These are phyloP conservation scores for Arxiozyma telluris DNA, from an alignment of 1,139 yeast species.

Conservation along the genomic window DNA sequence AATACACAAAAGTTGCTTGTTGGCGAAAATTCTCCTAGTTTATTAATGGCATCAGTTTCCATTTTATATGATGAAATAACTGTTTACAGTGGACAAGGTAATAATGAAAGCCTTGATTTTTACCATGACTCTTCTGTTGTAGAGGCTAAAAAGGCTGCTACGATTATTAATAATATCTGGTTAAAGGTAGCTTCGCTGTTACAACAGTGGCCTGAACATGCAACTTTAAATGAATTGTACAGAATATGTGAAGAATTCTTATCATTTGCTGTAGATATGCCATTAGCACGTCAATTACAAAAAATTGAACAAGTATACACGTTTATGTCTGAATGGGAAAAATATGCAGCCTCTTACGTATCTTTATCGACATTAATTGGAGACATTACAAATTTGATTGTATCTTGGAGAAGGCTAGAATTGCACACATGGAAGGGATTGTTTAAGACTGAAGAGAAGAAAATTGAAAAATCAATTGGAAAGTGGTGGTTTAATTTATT, in stretches of 20 bases:
- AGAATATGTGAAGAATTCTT: constrained; percentile 64
- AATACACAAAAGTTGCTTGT: constrained; percentile 23
- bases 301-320: constrained; percentile 84
- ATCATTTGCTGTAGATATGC: constrained; percentile 51
- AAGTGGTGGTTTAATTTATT: constrained; percentile 89
- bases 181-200: constrained; percentile 42
- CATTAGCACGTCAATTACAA: constrained; percentile 69
- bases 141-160: constrained; percentile 56
- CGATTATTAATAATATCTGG: constrained; percentile 42
- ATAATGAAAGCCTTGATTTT: constrained; percentile 41
- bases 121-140: constrained; percentile 56
- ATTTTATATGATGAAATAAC: constrained; percentile 32
- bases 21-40: constrained; percentile 31
- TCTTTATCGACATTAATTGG: constrained; percentile 51
- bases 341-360: constrained; percentile 75
- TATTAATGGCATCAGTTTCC: constrained; percentile 38
- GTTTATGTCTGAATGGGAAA: constrained; percentile 84
- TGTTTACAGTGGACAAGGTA: constrained; percentile 18
- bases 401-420: constrained; percentile 86
- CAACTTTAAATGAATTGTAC: constrained; percentile 62
- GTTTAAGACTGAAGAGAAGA: constrained; percentile 56
- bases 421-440: constrained; percentile 77
- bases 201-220: constrained; percentile 90
- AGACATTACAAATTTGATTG: constrained; percentile 57
- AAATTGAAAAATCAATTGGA: constrained; percentile 47